These are phyloP conservation scores for Leishmania martiniquensis DNA, from an alignment of 208 protist species.

Conservation along the genomic window DNA sequence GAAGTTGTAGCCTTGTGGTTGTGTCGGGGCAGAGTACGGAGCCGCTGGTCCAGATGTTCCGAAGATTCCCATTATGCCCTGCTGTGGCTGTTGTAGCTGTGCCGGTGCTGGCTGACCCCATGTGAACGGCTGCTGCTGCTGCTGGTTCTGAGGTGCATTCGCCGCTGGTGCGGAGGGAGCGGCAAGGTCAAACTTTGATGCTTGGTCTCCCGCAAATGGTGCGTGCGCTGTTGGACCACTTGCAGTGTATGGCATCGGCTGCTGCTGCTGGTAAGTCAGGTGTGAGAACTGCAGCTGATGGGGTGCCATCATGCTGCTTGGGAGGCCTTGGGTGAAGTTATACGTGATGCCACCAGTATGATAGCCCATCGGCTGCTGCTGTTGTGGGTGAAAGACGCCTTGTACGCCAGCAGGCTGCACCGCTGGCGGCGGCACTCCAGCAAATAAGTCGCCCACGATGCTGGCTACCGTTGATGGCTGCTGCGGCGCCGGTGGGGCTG, in stretches of 20 bases:
- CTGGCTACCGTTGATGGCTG: conserved; percentile 15
- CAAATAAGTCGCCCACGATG: conserved; percentile 39
- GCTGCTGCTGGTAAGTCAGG: neutral
- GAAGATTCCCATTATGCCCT: neutral
- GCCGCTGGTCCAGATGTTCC: neutral
- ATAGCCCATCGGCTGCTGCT: neutral
- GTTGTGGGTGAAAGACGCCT: conserved; percentile 4
- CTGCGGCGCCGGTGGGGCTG: neutral
- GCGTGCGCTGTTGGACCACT: neutral
- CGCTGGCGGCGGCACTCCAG: conserved; percentile 2
- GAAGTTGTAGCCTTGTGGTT: neutral
- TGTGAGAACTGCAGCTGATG: neutral
- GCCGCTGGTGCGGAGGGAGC: neutral
- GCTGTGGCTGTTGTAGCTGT: conserved; percentile 12
- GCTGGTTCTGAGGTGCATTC: conserved; percentile 1
- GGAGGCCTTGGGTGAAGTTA: neutral
- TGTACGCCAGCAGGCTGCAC: neutral
- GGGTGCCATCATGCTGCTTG: neutral
- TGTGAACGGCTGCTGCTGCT: conserved; percentile 19
- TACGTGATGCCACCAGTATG: neutral
- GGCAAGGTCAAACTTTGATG: neutral
- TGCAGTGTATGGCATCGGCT: neutral
- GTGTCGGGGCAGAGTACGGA: neutral
- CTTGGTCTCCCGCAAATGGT: neutral
- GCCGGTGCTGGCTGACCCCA: conserved; percentile 1